A percentile compares a stretch with the other conserved stretches of the same genome.
Conservation (phyloP, 2,329 filamentous ascomycete species). For the Fusarium sp. region DNA sequence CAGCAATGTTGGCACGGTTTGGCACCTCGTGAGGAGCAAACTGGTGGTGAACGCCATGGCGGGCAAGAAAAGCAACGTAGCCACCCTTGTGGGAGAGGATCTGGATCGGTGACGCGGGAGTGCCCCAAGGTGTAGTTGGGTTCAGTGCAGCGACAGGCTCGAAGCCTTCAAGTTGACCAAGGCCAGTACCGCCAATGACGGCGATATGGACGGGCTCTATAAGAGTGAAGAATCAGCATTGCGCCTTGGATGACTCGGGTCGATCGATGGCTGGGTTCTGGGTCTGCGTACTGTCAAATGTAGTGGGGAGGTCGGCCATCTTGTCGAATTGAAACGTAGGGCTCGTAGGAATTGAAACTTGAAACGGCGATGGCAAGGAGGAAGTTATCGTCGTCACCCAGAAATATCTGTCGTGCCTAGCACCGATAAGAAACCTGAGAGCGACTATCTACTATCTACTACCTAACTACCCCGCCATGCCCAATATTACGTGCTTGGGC, state of each 20-base stretch:
- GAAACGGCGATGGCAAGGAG: constrained; percentile 11
- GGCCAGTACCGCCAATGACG: constrained; percentile 92
- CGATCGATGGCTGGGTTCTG: not conserved
- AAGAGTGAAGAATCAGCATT: constrained; percentile 31
- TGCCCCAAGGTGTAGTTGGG: constrained; percentile 87
- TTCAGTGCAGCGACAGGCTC: constrained; percentile 83
- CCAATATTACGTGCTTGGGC: constrained; percentile 38
- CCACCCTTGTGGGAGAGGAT: constrained; percentile 89
- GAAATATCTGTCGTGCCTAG: constrained; percentile 25
- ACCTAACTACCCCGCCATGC: constrained; percentile 43
- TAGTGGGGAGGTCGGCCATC: constrained; percentile 67
- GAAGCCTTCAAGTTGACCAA: constrained; percentile 88
- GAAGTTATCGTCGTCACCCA: constrained; percentile 16
- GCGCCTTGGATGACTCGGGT: not conserved
- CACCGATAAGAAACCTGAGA: constrained; percentile 26
- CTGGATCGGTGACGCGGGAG: constrained; percentile 78
- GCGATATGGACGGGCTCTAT: constrained; percentile 81
- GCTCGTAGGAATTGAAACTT: constrained; percentile 1
- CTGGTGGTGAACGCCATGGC: constrained; percentile 90
- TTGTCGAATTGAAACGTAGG: constrained; percentile 26
- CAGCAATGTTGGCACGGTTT: constrained; percentile 95
- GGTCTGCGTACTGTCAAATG: constrained; percentile 66
- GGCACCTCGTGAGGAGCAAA: constrained; percentile 95
- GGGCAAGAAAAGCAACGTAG: constrained; percentile 91
- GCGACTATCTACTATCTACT: not conserved